Evolutionary conservation across 805 yeast genomes (phyloP).

Genomic region (Starmerella gropengiesseri): DNA sequence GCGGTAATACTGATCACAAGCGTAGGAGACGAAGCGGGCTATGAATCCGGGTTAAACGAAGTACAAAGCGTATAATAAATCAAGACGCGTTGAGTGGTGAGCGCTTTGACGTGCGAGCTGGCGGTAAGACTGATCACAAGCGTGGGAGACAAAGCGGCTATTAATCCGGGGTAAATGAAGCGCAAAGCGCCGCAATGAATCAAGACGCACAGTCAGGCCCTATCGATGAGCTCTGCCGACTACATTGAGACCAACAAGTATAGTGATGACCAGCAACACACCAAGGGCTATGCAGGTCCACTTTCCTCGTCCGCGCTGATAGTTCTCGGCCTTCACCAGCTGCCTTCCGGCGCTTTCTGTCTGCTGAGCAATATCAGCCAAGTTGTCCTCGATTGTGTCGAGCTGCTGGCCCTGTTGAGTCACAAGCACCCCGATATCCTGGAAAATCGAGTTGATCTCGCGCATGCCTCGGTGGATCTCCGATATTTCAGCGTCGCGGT

Average conservation of each 20-base stretch:
- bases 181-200: too few relatives aligned
- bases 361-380: conserved; percentile 50
- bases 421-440: conserved; percentile 67
- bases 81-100: too few relatives aligned
- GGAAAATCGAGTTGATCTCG: conserved; percentile 77
- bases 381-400: conserved; percentile 73
- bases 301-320: conserved; percentile 56
- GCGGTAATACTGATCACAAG: too few relatives aligned
- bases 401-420: conserved; percentile 76
- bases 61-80: too few relatives aligned
- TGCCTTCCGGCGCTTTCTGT: conserved; percentile 63
- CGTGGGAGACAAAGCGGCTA: too few relatives aligned
- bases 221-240: too few relatives aligned
- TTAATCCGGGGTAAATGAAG: too few relatives aligned
- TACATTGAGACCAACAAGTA: conserved; percentile 34
- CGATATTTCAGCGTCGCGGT: conserved; percentile 60
- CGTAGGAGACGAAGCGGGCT: too few relatives aligned
- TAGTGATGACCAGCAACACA: conserved; percentile 47
- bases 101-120: too few relatives aligned
- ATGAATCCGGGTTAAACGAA: too few relatives aligned
- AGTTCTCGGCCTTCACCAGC: conserved; percentile 59
- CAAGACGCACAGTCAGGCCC: too few relatives aligned
- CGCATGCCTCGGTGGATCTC: conserved; percentile 66
- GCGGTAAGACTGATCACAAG: too few relatives aligned
- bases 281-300: conserved; percentile 62